A percentile compares a stretch with the other conserved stretches of the same genome.
Conservation (phyloP, 345 rosid genomes). For the Hibiscus mutabilis region DNA sequence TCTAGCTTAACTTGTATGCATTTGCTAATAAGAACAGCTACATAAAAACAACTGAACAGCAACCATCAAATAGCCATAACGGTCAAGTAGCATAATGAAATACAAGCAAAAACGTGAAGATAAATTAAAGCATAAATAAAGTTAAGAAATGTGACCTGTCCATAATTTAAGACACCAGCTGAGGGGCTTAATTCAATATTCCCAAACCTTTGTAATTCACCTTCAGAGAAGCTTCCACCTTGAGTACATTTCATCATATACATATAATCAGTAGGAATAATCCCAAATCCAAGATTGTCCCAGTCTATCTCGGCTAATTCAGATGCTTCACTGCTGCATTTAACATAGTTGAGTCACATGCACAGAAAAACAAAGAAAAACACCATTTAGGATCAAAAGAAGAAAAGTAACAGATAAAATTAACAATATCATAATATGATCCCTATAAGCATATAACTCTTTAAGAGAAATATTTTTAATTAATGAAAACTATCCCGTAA, state of each 20-base stretch:
- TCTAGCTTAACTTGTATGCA: neutral
- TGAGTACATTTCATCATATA: conserved; percentile 56
- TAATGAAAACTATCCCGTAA: neutral
- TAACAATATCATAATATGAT: neutral
- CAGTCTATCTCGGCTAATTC: conserved; percentile 70
- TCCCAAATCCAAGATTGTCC: conserved; percentile 77
- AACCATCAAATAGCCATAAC: neutral
- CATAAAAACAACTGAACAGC: neutral
- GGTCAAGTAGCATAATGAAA: neutral
- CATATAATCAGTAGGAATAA: conserved; percentile 77
- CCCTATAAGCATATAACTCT: neutral
- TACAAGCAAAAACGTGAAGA: neutral
- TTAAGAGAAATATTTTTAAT: neutral
- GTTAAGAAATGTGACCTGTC: conserved; percentile 50
- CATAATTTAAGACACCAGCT: conserved; percentile 90
- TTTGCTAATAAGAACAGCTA: neutral
- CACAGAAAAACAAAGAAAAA: neutral
- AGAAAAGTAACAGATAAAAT: neutral
- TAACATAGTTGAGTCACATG: neutral
- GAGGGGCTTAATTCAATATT: conserved; percentile 85
- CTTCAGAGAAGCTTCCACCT: conserved; percentile 53
- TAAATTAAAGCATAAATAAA: neutral
- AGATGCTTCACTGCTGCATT: conserved; percentile 27
- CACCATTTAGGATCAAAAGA: conserved; percentile 1
- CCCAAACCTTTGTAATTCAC: conserved; percentile 69